Evolutionary conservation across 495 filamentous ascomycete genomes (phyloP).

Genomic region (Tuber indicum): DNA sequence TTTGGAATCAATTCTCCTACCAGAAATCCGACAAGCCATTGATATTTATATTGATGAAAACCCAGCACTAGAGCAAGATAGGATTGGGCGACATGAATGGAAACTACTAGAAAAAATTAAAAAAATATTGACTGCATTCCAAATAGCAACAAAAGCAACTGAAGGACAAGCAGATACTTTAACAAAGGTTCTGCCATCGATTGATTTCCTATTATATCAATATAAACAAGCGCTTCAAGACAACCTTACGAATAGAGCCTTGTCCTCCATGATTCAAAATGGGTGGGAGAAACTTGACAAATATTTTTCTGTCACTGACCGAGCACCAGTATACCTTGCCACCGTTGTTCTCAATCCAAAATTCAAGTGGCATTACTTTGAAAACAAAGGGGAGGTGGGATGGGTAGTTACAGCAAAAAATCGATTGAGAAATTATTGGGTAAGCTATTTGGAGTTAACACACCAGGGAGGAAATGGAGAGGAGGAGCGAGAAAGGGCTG

Average conservation of each 20-base stretch:
- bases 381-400: neutral
- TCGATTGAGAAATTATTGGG: neutral
- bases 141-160: neutral
- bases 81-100: neutral
- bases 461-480: too few species aligned
- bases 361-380: constrained; percentile 2
- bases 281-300: constrained; percentile 1
- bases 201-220: neutral
- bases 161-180: neutral
- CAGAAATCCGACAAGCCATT: neutral
- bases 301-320: neutral
- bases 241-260: neutral
- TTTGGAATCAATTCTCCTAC: neutral
- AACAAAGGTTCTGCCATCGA: neutral
- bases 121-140: neutral
- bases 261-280: constrained; percentile 1
- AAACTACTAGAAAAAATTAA: neutral
- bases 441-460: neutral
- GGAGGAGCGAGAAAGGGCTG: neutral
- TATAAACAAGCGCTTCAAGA: neutral
- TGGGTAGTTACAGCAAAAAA: neutral
- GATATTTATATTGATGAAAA: neutral
- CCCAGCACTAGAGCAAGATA: neutral
- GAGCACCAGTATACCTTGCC: neutral
- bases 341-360: neutral